Evolutionary conservation across 129 eudicot genomes (phyloP), one percentile per base, ranked within the genome.

Genomic region (Apium graveolens): DNA sequence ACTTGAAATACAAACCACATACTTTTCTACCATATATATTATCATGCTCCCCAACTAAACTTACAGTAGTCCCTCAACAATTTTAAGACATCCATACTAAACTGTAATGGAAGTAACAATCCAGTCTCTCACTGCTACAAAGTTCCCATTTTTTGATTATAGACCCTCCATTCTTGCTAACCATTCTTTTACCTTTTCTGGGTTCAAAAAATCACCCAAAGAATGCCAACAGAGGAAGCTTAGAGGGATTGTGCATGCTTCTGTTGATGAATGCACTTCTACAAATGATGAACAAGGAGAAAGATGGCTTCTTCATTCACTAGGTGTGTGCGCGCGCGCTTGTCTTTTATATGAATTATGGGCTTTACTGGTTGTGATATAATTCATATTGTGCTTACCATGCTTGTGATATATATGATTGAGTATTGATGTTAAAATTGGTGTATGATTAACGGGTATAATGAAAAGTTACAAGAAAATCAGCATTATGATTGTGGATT

Each of bases 181-280:
- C 16, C 68, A 60, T 60, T 60, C 68, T 60, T 60, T 60, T 60
- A 26, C 39, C 5, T 66, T 66, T 66, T 66, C 39, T 66, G 72
- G 72, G 72, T 66, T 66, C 0, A 31, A 66, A 38, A 66, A 16
- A 66, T 66, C 72, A 66, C 24, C 72, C 16, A 29, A 66, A 66
- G 21, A 66, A 66, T 66, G 72, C 72, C 72, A 27, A 31, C 72
- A 66, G 41, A 66, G 72, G 72, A 66, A 66, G 39, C 39, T 66
- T 1, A 29, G 39, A 66, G 70, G 70, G 37, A 29, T 5, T 12
- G 24, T 32, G 24, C 39, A 66, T 66, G 41, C 72, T 66, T 66
- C 72, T 66, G 0, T 5, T 66, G 72, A 66, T 66, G 72, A 66
- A 66, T 66, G 72, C 24, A 27, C 72, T 66, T 66, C 72, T 32